Evolutionary conservation across 2,329 filamentous ascomycete species (phyloP).

Genomic region (Neofusicoccum parvum): DNA sequence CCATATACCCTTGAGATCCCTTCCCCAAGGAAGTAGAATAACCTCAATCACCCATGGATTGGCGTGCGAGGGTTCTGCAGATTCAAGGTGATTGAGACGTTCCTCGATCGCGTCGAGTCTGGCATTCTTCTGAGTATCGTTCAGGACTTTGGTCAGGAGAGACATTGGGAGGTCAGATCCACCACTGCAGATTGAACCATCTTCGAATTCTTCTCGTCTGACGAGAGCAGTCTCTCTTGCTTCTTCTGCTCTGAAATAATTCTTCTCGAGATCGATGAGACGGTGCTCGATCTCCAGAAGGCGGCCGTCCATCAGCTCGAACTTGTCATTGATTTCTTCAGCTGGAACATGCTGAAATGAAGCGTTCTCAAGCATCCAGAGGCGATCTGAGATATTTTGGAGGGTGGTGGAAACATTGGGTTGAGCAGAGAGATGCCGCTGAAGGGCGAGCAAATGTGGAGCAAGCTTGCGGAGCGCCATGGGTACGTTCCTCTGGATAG

Average conservation of each 20-base stretch:
- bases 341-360: slow-evolving; percentile 69
- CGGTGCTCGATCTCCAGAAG: slow-evolving; percentile 68
- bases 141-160: slow-evolving; percentile 25
- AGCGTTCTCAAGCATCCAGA: slow-evolving; percentile 69
- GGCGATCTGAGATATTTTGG: slow-evolving; percentile 62
- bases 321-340: slow-evolving; percentile 69
- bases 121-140: not conserved
- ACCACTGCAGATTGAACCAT: slow-evolving; percentile 35
- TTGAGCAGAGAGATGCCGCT: slow-evolving; percentile 40
- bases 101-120: slow-evolving; percentile 52
- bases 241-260: slow-evolving; percentile 32
- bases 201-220: slow-evolving; percentile 37
- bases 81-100: slow-evolving; percentile 58
- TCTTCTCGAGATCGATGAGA: slow-evolving; percentile 43
- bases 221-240: slow-evolving; percentile 24
- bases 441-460: slow-evolving; percentile 36
- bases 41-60: slow-evolving; percentile 76
- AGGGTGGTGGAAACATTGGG: slow-evolving; percentile 52
- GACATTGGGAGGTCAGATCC: slow-evolving; percentile 35
- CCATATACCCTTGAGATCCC: slow-evolving; percentile 57
- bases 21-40: slow-evolving; percentile 71
- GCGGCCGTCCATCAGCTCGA: slow-evolving; percentile 68
- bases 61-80: slow-evolving; percentile 61
- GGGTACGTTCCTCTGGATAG: not conserved
- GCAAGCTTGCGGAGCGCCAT: slow-evolving; percentile 33